A percentile compares a stretch with the other conserved stretches of the same genome.
phyloP scores from a whole-genome alignment of 208 protist genomes.

The Leishmania arabica region DNA sequence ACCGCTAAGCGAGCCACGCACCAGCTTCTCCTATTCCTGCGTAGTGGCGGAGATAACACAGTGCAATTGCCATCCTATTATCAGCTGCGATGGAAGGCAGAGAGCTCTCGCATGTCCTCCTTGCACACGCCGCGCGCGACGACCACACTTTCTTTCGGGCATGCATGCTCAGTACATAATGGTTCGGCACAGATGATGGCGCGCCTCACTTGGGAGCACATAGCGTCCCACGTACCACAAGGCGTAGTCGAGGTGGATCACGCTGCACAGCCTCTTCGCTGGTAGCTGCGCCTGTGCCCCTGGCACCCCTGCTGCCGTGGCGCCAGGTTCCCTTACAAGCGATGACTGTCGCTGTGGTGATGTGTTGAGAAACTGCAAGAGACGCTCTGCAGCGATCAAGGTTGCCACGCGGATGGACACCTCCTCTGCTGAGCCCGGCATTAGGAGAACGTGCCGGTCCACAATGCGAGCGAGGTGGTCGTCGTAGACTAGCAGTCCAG shows the following conservation, averaged over 20 bases:
- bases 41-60: background rate
- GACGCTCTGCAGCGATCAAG: conserved; percentile 46
- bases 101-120: background rate
- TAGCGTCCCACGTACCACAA: conserved; percentile 82
- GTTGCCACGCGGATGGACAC: conserved; percentile 66
- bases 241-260: conserved; percentile 63
- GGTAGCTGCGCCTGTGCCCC: background rate
- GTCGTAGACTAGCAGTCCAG: conserved; percentile 69
- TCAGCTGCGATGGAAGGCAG: background rate
- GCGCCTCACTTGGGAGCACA: conserved; percentile 30
- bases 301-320: background rate
- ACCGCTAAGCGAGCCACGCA: background rate
- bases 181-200: conserved; percentile 66
- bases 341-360: background rate
- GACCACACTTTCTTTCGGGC: background rate
- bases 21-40: background rate
- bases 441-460: conserved; percentile 54
- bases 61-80: background rate
- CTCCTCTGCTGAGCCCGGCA: conserved; percentile 54
- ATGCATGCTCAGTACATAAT: conserved; percentile 56
- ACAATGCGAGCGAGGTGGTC: conserved; percentile 41
- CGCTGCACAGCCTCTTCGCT: background rate
- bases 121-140: background rate
- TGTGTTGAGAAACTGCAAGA: conserved; percentile 46
- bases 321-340: background rate